Base-by-base conservation (phyloP, 2,329 filamentous ascomycete genomes). In the Penicillium sp. region DNA sequence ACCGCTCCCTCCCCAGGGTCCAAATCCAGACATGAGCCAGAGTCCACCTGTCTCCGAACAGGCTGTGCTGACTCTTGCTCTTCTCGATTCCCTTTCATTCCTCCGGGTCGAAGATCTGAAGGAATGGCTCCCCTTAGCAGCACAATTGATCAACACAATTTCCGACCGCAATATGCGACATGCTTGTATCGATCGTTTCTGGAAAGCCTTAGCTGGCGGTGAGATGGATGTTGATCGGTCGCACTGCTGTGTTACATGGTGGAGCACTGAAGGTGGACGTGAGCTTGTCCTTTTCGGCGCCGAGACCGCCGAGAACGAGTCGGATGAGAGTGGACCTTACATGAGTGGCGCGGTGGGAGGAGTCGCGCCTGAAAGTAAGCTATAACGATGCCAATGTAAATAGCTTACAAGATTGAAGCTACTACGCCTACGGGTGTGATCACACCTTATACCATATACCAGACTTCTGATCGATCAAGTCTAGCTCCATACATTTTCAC, bases 221-320 rank as follows among this genome's bases (percentile, higher is more conserved):
- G 91, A 96, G 77, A 89, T 96, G 86, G 92, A 96, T 74, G 88
- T 95, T 25, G 90, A 95, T 71, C 83, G 91, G 59, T 88, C 90
- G 7, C 85, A 88, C 41, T 82, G 89, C 33, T 91, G 89, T 49
- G 89, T 96, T 19, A 85, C 86, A 2, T 97, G 93, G 93, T 96
- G 93, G 93, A 89, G 86, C 76, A 77, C 85, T 72, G 72, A 83
- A 58, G 84, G 85, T 4, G 86, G 86, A 0, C 77, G 83, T 48
- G 84, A 87, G 58, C 73, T 79, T 65, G 78, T 86, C 6, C 62
- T 86, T 2, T 82, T 77, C 69, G 83, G 78, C 1, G 62, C 65
- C 6, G 71, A 71, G 31, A 40, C 62, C 47, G 40, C 50, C 2
- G 51, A 31, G 15, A 47, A 56, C 13, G 66, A 62, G 8, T 51